phyloP scores from a whole-genome alignment of 1,284 basidiomycete species.

The Ceratobasidium sp. region DNA sequence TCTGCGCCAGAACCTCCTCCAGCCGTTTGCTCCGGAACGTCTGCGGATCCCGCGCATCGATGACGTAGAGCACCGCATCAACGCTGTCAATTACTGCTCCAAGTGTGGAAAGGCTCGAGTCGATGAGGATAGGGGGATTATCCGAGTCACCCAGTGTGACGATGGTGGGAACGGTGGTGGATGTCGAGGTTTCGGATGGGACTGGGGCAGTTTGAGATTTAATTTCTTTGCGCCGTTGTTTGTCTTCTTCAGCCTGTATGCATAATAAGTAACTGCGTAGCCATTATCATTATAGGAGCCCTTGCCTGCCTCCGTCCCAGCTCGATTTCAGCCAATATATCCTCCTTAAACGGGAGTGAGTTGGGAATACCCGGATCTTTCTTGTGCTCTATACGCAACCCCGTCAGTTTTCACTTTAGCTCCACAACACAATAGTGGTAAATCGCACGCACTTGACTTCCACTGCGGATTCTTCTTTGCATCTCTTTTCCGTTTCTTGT shows the following conservation, averaged over 20 bases:
- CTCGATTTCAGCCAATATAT: slow-evolving; percentile 90
- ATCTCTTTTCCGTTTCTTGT: slow-evolving; percentile 80
- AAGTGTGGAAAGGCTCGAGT: slow-evolving; percentile 73
- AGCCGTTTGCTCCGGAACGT: slow-evolving; percentile 73
- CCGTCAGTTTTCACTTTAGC: background rate
- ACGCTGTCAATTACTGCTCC: slow-evolving; percentile 81
- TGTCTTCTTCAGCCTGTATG: slow-evolving; percentile 73
- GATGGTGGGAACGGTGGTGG: background rate
- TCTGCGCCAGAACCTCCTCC: slow-evolving; percentile 65
- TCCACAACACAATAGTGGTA: background rate
- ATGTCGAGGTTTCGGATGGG: background rate
- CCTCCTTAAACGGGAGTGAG: slow-evolving; percentile 96
- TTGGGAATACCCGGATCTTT: slow-evolving; percentile 97
- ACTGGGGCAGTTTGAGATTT: slow-evolving; percentile 25
- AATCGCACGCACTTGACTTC: slow-evolving; percentile 83
- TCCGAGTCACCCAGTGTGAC: slow-evolving; percentile 40
- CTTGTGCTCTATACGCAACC: slow-evolving; percentile 55
- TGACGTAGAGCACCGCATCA: slow-evolving; percentile 85
- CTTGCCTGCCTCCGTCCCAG: slow-evolving; percentile 51
- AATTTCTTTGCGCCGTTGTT: slow-evolving; percentile 68
- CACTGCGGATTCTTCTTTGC: slow-evolving; percentile 88
- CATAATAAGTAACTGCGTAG: background rate
- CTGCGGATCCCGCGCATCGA: slow-evolving; percentile 87
- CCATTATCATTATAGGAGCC: background rate
- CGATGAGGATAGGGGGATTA: slow-evolving; percentile 64